Evolutionary conservation across 148 eudicot species (phyloP).

Genomic region (Rheum nobile): DNA sequence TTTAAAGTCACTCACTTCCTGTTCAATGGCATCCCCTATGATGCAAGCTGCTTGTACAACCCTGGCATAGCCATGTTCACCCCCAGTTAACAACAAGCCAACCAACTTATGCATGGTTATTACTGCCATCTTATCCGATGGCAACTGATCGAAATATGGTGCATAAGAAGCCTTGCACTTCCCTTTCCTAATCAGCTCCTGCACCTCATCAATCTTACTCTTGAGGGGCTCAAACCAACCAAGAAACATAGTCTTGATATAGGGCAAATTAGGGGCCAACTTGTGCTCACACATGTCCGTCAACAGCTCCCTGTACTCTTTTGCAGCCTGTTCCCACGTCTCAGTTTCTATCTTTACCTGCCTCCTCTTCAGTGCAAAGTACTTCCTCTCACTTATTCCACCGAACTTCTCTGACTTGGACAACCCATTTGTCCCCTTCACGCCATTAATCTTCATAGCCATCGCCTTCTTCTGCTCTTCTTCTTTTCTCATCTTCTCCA

Average conservation of each 20-base stretch:
- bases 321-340: slow-evolving; percentile 81
- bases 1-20: slow-evolving; percentile 54
- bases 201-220: slow-evolving; percentile 60
- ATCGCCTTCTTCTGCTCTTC: slow-evolving; percentile 23
- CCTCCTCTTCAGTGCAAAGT: slow-evolving; percentile 45
- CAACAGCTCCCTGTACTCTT: slow-evolving; percentile 75
- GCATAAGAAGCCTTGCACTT: slow-evolving; percentile 48
- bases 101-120: slow-evolving; percentile 91
- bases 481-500: slow-evolving; percentile 50
- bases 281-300: slow-evolving; percentile 78
- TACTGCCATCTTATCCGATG: slow-evolving; percentile 91
- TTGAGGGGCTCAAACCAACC: slow-evolving; percentile 93
- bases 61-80: slow-evolving; percentile 53
- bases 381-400: slow-evolving; percentile 39
- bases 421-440: slow-evolving; percentile 5
- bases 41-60: slow-evolving; percentile 79
- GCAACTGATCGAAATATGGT: slow-evolving; percentile 57
- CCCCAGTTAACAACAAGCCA: slow-evolving; percentile 71
- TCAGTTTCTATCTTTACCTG: slow-evolving; percentile 84
- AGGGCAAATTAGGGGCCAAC: slow-evolving; percentile 91
- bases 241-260: slow-evolving; percentile 76
- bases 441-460: slow-evolving; percentile 6
- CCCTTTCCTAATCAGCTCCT: slow-evolving; percentile 47
- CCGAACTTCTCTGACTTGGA: slow-evolving; percentile 12
- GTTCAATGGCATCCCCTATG: slow-evolving; percentile 86